These are phyloP conservation scores for Xylariomycetidae sp. DNA, from an alignment of 2,329 filamentous ascomycete genomes.

Conservation along the genomic window DNA sequence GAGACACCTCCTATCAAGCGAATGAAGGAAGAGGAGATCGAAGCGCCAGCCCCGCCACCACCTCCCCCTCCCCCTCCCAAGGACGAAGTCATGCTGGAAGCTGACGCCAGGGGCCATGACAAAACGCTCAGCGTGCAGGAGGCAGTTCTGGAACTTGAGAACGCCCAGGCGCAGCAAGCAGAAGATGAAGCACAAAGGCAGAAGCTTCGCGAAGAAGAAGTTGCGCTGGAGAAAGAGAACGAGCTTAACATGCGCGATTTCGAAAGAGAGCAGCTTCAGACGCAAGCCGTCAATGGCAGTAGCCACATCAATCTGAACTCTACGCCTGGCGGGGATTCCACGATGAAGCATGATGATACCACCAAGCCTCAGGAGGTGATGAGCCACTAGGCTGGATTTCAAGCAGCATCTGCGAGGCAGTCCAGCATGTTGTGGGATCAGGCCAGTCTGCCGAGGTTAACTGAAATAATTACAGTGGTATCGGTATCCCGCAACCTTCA, in stretches of 20 bases:
- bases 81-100: constrained; percentile 28
- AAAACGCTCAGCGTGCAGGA: constrained; percentile 45
- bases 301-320: constrained; percentile 4
- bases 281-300: constrained; percentile 15
- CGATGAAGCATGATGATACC: no score
- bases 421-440: no score
- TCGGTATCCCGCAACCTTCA: no score
- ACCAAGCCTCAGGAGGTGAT: no score
- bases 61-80: constrained; percentile 47
- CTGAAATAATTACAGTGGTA: no score
- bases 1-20: constrained; percentile 55
- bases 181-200: constrained; percentile 41
- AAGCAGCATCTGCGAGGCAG: no score
- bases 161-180: constrained; percentile 49
- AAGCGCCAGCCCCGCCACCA: constrained; percentile 30
- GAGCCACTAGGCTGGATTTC: no score
- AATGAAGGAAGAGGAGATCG: constrained; percentile 42
- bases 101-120: constrained; percentile 37
- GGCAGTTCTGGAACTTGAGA: constrained; percentile 45
- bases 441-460: no score
- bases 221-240: constrained; percentile 32
- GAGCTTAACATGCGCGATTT: constrained; percentile 34
- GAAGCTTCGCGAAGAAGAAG: constrained; percentile 29
- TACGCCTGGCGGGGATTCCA: no score
- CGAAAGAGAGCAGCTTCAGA: constrained; percentile 27